A percentile compares a stretch with the other conserved stretches of the same genome.
phyloP scores from a whole-genome alignment of 805 yeast species.

The Candida nemodendra region DNA sequence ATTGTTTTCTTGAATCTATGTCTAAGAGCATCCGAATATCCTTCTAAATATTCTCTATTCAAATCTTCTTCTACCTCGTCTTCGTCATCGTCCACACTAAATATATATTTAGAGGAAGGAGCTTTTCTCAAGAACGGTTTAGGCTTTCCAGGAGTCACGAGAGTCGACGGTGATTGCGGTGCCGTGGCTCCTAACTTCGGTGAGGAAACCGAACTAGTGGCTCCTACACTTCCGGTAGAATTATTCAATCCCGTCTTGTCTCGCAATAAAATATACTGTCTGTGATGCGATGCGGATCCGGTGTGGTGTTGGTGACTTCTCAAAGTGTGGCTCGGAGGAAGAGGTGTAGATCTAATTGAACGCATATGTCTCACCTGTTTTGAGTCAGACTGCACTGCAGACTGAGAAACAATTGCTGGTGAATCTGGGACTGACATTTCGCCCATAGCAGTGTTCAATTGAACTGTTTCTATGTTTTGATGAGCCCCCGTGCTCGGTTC shows the following conservation, averaged over 20 bases:
- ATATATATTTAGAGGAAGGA: conserved; percentile 41
- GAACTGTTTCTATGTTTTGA: too few relatives aligned
- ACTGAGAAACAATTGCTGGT: conserved; percentile 12
- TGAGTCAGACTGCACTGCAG: conserved; percentile 10
- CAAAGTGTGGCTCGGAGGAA: conserved; percentile 25
- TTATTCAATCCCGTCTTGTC: conserved; percentile 21
- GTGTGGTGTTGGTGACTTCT: conserved; percentile 16
- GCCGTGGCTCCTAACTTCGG: conserved; percentile 14
- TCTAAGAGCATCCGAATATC: conserved; percentile 68
- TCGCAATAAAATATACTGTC: conserved; percentile 32
- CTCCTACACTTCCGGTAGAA: conserved; percentile 3
- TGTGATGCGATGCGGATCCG: conserved; percentile 28
- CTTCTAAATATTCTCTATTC: conserved; percentile 64
- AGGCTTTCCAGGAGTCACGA: conserved; percentile 16
- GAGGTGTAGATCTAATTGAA: conserved; percentile 17
- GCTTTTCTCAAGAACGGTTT: conserved; percentile 27
- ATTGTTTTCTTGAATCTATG: conserved; percentile 37
- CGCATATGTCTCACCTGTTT: conserved; percentile 13
- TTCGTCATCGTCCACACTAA: conserved; percentile 81
- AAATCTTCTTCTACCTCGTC: conserved; percentile 65
- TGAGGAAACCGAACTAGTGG: conserved; percentile 10
- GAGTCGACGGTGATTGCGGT: conserved; percentile 6
- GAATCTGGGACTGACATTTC: conserved; percentile 1
- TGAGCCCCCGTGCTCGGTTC: too few relatives aligned
- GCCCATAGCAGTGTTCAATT: background rate